phyloP scores from a whole-genome alignment of 192 early-diverging fungal genomes.

The Entomortierella chlamydospora region DNA sequence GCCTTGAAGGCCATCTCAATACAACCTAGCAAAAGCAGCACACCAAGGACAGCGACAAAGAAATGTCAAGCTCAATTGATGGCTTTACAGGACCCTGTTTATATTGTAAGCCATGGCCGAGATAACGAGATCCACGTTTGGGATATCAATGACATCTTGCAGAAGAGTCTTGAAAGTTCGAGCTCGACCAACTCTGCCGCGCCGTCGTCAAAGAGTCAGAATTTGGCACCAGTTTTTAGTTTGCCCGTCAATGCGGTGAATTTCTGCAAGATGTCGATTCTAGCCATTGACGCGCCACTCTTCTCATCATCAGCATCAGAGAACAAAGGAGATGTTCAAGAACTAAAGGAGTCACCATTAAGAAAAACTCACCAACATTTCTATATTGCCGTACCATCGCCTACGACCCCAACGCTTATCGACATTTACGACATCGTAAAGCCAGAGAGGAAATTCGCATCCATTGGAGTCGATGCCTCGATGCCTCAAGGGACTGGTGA shows the following conservation, averaged over 20 bases:
- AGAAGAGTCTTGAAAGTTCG: neutral
- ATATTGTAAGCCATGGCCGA: slow-evolving; percentile 51
- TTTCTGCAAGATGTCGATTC: slow-evolving; percentile 53
- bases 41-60: neutral
- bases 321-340: neutral
- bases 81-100: neutral
- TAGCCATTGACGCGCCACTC: slow-evolving; percentile 11
- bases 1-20: slow-evolving; percentile 18
- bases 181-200: neutral
- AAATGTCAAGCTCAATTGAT: neutral
- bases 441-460: slow-evolving; percentile 42
- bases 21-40: neutral
- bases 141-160: slow-evolving; percentile 34
- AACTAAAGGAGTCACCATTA: neutral
- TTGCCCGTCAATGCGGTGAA: slow-evolving; percentile 53
- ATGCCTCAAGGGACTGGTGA: neutral
- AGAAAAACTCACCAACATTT: slow-evolving; percentile 14
- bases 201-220: neutral
- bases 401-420: slow-evolving; percentile 14
- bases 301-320: neutral
- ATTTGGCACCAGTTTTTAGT: slow-evolving; percentile 21
- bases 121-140: slow-evolving; percentile 56
- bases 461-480: slow-evolving; percentile 2
- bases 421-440: slow-evolving; percentile 49
- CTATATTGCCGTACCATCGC: slow-evolving; percentile 44